A percentile compares a stretch with the other conserved stretches of the same genome.
Evolutionary conservation across 495 filamentous ascomycete genomes (phyloP).

Genomic region (Talaromyces stipitatus): DNA sequence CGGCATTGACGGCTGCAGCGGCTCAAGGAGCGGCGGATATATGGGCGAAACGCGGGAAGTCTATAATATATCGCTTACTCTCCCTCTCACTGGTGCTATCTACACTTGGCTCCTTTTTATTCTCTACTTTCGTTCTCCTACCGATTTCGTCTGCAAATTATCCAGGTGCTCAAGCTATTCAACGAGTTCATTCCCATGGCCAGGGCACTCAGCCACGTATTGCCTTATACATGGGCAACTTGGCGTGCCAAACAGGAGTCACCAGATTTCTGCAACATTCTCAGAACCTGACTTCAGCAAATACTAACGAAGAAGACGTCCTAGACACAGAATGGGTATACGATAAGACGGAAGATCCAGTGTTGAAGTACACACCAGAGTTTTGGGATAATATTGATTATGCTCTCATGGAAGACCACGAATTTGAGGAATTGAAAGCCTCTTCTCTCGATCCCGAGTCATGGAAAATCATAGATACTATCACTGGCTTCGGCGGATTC

Average conservation of each 20-base stretch:
- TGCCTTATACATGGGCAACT: slow-evolving; percentile 71
- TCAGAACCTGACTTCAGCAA: neutral
- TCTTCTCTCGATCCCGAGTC: slow-evolving; percentile 25
- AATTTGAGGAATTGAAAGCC: slow-evolving; percentile 35
- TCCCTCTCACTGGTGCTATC: slow-evolving; percentile 48
- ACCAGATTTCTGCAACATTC: slow-evolving; percentile 67
- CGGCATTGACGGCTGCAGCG: slow-evolving; percentile 69
- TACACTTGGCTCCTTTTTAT: slow-evolving; percentile 47
- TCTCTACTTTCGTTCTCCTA: slow-evolving; percentile 57
- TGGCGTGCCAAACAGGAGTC: slow-evolving; percentile 89
- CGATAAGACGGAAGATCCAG: slow-evolving; percentile 46
- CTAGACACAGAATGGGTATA: slow-evolving; percentile 37
- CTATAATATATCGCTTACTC: slow-evolving; percentile 46
- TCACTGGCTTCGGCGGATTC: slow-evolving; percentile 66
- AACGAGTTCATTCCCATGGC: slow-evolving; percentile 34
- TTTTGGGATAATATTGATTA: slow-evolving; percentile 88
- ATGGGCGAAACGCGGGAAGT: slow-evolving; percentile 59
- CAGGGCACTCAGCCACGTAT: slow-evolving; percentile 20
- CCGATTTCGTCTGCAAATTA: slow-evolving; percentile 73
- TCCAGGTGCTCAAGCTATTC: slow-evolving; percentile 72
- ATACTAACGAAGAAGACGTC: neutral
- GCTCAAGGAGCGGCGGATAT: slow-evolving; percentile 67
- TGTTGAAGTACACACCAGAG: slow-evolving; percentile 42
- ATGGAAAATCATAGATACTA: slow-evolving; percentile 65
- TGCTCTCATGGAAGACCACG: slow-evolving; percentile 58